phyloP scores from a whole-genome alignment of 208 protist genomes.

The Crithidia sp. region DNA sequence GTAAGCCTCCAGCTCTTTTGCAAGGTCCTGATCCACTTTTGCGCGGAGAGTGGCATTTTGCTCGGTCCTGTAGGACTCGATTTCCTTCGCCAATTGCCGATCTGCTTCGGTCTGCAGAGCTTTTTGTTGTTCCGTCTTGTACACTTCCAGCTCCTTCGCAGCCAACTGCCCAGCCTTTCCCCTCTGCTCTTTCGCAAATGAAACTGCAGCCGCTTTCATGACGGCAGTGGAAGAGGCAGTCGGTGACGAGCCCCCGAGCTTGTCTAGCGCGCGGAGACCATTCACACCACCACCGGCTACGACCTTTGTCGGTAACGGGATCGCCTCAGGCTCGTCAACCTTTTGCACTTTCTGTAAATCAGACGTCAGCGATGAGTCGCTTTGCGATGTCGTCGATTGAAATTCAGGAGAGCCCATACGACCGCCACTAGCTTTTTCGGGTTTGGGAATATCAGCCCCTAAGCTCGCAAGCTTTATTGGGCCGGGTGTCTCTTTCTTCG shows the following conservation, averaged over 20 bases:
- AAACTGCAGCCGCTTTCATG: constrained; percentile 9
- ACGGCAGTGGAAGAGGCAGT: constrained; percentile 7
- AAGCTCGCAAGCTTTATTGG: constrained; percentile 23
- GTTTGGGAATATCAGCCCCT: constrained; percentile 2
- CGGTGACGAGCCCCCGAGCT: constrained; percentile 19
- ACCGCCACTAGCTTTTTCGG: constrained; percentile 11
- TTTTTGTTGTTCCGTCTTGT: constrained; percentile 29
- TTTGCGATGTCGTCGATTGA: constrained; percentile 27
- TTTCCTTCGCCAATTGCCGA: constrained; percentile 27
- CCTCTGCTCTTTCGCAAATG: constrained; percentile 25
- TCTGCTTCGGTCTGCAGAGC: constrained; percentile 18
- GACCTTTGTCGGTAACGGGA: constrained; percentile 28
- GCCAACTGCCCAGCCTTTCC: constrained; percentile 22
- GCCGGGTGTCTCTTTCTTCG: constrained; percentile 30
- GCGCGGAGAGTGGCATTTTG: constrained; percentile 11
- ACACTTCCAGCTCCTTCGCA: constrained; percentile 31
- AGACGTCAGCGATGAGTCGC: constrained; percentile 16
- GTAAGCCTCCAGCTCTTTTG: constrained; percentile 31
- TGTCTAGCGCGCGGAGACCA: constrained; percentile 38
- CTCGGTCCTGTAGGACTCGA: constrained; percentile 31
- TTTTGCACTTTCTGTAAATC: constrained; percentile 17
- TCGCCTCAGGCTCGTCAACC: constrained; percentile 17
- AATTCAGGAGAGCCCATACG: constrained; percentile 27
- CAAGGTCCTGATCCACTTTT: constrained; percentile 24
- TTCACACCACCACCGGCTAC: constrained; percentile 42